Evolutionary conservation across 2,329 filamentous ascomycete species (phyloP).

Genomic region (Grosmannia clavigera): DNA sequence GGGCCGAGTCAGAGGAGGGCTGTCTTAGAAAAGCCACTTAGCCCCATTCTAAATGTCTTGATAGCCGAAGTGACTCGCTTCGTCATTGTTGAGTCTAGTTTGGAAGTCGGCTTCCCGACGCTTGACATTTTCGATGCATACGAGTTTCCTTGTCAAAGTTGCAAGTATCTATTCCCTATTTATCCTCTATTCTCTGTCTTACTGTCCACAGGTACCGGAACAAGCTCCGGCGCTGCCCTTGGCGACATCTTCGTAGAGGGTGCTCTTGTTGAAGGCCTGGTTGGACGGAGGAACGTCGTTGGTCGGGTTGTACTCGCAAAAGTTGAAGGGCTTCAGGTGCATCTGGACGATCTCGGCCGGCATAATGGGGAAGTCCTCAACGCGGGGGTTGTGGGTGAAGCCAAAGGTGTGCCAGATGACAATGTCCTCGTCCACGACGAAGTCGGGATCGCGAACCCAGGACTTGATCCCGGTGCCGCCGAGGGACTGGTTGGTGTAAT

Average conservation of each 20-base stretch:
- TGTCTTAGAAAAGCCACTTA: not conserved
- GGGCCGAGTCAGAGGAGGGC: not conserved
- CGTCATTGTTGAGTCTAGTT: no score
- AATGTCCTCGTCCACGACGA: conserved; percentile 4
- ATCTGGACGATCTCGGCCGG: conserved; percentile 43
- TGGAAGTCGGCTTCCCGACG: no score
- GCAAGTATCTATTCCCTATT: no score
- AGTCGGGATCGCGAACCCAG: conserved; percentile 12
- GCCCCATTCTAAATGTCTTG: not conserved
- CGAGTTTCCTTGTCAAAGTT: no score
- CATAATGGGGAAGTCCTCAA: conserved; percentile 60
- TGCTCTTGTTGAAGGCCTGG: conserved; percentile 22
- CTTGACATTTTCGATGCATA: no score
- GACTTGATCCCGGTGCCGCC: conserved; percentile 5
- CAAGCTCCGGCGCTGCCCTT: not conserved
- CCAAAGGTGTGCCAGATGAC: conserved; percentile 46
- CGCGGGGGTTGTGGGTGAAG: conserved; percentile 50
- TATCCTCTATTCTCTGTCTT: not conserved
- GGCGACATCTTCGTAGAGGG: not conserved
- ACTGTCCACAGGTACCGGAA: not conserved
- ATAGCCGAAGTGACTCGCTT: no score
- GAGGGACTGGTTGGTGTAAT: conserved; percentile 33
- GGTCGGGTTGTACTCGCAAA: conserved; percentile 37
- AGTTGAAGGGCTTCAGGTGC: conserved; percentile 37
- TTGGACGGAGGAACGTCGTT: conserved; percentile 32